Evolutionary conservation across 345 rosid genomes (phyloP), one percentile per base, ranked within the genome.

Genomic region (Brassica nigra): DNA sequence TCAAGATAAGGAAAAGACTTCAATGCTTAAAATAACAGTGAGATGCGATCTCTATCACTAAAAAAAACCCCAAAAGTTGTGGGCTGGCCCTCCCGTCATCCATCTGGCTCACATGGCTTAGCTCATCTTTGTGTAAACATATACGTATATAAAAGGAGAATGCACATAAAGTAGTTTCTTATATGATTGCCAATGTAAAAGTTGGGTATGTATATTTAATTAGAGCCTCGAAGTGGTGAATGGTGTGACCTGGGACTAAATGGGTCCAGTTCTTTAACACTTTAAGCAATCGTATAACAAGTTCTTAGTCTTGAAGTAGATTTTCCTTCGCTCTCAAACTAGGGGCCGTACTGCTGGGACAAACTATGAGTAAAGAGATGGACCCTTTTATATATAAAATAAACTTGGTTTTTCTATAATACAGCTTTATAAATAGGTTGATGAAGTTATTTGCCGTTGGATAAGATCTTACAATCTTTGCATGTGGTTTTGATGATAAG

Each of bases 41-140:
- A 18, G 77, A 31, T 57, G 61, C 20, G 59, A 78, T 20, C 12
- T 71, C 29, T 8, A 33, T 68, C 58, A 18, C 74, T 15, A 18
- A 18, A 62, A 30, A 34, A 63, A 14, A 0, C 10, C 71, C 16
- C 16, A 62, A 80, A 80, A 49, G 61, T 36, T 80, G 79, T 80
- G 83, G 79, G 79, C 83, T 74, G 78, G 71, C 34, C 83, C 75
- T 80, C 63, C 7, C 73, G 23, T 74, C 75, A 68, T 80, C 75
- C 66, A 52, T 80, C 75, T 74, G 65, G 47, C 75, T 80, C 83
- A 74, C 79, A 74, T 80, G 79, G 79, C 83, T 62, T 68, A 68
- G 66, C 75, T 80, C 79, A 74, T 74, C 54, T 73, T 23, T 68
- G 47, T 63, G 23, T 30, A 62, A 42, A 28, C 54, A 71, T 37